These are phyloP conservation scores for Phlyctochytrium bullatum DNA, from an alignment of 192 early-diverging fungal species.

Conservation along the genomic window DNA sequence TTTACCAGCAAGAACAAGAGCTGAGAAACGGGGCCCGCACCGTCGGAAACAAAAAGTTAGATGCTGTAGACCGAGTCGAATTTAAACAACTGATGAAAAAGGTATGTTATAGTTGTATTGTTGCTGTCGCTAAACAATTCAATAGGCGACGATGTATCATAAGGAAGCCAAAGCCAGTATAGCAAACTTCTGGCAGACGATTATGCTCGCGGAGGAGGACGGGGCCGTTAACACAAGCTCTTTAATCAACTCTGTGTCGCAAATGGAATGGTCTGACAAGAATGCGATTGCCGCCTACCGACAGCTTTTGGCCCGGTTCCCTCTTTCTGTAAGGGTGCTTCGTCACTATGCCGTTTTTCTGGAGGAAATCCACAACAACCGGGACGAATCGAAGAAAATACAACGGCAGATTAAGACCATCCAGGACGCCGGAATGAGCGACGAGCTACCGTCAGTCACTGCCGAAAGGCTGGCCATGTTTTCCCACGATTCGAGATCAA, in stretches of 20 bases:
- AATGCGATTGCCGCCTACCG: slow-evolving; percentile 10
- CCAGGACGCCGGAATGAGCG: slow-evolving; percentile 26
- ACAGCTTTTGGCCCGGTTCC: slow-evolving; percentile 16
- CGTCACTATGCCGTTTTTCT: slow-evolving; percentile 20
- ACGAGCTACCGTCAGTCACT: slow-evolving; percentile 1
- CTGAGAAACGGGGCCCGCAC: slow-evolving; percentile 18
- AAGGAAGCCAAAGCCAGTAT: slow-evolving; percentile 26
- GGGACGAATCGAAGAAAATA: slow-evolving; percentile 21
- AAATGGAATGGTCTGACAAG: slow-evolving; percentile 28
- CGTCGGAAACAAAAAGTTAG: slow-evolving; percentile 26
- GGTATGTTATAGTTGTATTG: slow-evolving; percentile 1
- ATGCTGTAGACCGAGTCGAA: slow-evolving; percentile 29
- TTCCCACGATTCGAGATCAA: background rate
- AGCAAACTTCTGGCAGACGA: slow-evolving; percentile 28
- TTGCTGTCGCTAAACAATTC: too few species aligned
- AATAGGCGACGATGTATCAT: slow-evolving; percentile 15
- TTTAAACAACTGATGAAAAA: slow-evolving; percentile 30
- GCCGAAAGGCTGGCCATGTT: slow-evolving; percentile 3
- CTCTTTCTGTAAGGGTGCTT: slow-evolving; percentile 24
- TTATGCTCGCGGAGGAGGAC: slow-evolving; percentile 21
- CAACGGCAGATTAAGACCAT: slow-evolving; percentile 21
- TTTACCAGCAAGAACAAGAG: slow-evolving; percentile 33
- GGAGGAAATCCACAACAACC: slow-evolving; percentile 29
- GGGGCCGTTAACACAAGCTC: slow-evolving; percentile 12
- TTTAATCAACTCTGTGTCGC: slow-evolving; percentile 21